phyloP scores from a whole-genome alignment of 106 monocot genomes.

The Apostasia shenzhenica region DNA sequence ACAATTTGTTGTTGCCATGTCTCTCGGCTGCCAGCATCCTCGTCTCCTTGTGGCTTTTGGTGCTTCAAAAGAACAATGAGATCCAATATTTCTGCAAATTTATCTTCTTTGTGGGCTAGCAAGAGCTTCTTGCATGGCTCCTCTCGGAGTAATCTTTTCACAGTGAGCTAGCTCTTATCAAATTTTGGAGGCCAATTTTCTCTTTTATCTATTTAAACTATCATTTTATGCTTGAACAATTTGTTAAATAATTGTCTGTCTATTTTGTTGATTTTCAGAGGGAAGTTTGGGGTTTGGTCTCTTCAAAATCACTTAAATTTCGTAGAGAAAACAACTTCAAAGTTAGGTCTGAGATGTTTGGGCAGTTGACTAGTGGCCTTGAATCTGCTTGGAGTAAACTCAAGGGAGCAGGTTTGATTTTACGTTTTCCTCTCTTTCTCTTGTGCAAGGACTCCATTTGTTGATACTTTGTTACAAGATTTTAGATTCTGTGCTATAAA shows the following conservation, averaged over 20 bases:
- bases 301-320: conserved; percentile 18
- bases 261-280: conserved; percentile 22
- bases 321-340: conserved; percentile 13
- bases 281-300: conserved; percentile 34
- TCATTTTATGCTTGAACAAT: background rate
- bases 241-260: background rate
- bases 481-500: background rate
- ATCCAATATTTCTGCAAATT: conserved; percentile 11
- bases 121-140: conserved; percentile 23
- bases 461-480: background rate
- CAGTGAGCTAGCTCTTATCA: conserved; percentile 24
- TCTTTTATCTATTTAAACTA: background rate
- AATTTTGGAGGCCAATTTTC: background rate
- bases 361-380: conserved; percentile 82
- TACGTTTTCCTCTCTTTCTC: background rate
- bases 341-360: conserved; percentile 93
- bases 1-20: conserved; percentile 23
- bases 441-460: background rate
- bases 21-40: conserved; percentile 11
- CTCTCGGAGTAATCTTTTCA: conserved; percentile 24
- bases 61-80: conserved; percentile 2
- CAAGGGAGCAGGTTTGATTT: conserved; percentile 55
- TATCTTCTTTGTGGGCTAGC: conserved; percentile 20
- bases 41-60: conserved; percentile 1
- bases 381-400: conserved; percentile 96